A percentile compares a stretch with the other conserved stretches of the same genome.
phyloP scores from a whole-genome alignment of 352 stramenopile genomes.

The Pythium pyrilobum region DNA sequence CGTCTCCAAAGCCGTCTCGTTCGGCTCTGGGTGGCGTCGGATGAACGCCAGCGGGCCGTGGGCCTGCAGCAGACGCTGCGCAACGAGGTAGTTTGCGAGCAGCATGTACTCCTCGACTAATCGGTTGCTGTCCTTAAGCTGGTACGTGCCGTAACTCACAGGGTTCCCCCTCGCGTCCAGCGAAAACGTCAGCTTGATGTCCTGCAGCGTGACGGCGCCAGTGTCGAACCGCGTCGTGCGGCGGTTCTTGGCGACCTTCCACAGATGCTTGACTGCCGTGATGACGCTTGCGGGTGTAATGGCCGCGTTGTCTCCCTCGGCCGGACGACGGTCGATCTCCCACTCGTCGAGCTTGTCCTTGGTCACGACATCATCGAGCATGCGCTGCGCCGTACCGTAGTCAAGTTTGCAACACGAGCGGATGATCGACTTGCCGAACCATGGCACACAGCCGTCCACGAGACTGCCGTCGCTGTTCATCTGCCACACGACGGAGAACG shows the following conservation, averaged over 20 bases:
- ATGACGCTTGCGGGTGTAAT: conserved; percentile 59
- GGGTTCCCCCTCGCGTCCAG: conserved; percentile 92
- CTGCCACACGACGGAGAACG: conserved; percentile 94
- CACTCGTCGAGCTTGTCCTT: conserved; percentile 67
- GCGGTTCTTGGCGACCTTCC: conserved; percentile 55
- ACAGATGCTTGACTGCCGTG: conserved; percentile 63
- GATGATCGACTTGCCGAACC: conserved; percentile 98
- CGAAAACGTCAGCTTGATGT: conserved; percentile 92
- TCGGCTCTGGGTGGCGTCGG: conserved; percentile 81
- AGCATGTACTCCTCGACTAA: conserved; percentile 99
- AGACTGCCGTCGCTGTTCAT: conserved; percentile 96
- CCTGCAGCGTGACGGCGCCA: conserved; percentile 90
- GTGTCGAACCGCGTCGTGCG: conserved; percentile 87
- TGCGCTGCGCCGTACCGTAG: conserved; percentile 95
- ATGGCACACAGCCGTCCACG: conserved; percentile 83
- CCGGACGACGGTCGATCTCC: conserved; percentile 45
- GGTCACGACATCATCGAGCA: conserved; percentile 90
- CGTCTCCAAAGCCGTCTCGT: conserved; percentile 42
- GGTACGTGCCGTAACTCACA: conserved; percentile 82
- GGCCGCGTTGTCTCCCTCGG: conserved; percentile 29
- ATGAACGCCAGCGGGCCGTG: conserved; percentile 87
- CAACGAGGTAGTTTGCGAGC: conserved; percentile 97
- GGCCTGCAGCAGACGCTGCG: conserved; percentile 91
- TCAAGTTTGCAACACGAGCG: conserved; percentile 95
- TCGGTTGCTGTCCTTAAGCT: conserved; percentile 93